phyloP scores from a whole-genome alignment of 2,329 filamentous ascomycete species.

The Xylariaceae sp. region DNA sequence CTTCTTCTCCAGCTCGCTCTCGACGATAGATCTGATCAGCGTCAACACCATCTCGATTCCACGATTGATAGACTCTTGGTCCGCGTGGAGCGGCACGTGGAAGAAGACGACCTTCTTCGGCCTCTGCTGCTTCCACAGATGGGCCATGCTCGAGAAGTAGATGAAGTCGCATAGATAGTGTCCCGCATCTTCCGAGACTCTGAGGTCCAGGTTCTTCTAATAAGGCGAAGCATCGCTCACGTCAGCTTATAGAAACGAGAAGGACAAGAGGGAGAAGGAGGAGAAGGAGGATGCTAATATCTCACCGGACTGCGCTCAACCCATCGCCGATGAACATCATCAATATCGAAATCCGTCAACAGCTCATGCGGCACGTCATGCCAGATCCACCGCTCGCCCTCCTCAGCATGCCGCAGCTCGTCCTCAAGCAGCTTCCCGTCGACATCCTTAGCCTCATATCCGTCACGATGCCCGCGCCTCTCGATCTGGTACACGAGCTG shows the following conservation, averaged over 20 bases:
- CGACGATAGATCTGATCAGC: constrained; percentile 54
- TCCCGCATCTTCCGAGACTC: constrained; percentile 66
- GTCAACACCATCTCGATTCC: constrained; percentile 52
- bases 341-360: constrained; percentile 52
- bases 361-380: constrained; percentile 52
- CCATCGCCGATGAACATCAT: constrained; percentile 56
- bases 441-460: constrained; percentile 68
- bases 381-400: constrained; percentile 51
- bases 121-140: constrained; percentile 46
- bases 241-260: constrained; percentile 15
- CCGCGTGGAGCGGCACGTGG: constrained; percentile 63
- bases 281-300: neutral
- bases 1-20: constrained; percentile 32
- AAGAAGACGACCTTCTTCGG: constrained; percentile 60
- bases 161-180: constrained; percentile 76
- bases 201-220: constrained; percentile 40
- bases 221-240: neutral
- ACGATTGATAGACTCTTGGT: constrained; percentile 43
- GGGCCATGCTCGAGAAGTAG: constrained; percentile 64
- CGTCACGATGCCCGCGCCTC: constrained; percentile 63
- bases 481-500: constrained; percentile 66
- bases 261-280: neutral
- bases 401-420: constrained; percentile 36
- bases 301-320: constrained; percentile 47
- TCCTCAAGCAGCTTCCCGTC: constrained; percentile 57